These are phyloP conservation scores for Stevia rebaudiana DNA, from an alignment of 140 eudicot genomes.

Conservation along the genomic window DNA sequence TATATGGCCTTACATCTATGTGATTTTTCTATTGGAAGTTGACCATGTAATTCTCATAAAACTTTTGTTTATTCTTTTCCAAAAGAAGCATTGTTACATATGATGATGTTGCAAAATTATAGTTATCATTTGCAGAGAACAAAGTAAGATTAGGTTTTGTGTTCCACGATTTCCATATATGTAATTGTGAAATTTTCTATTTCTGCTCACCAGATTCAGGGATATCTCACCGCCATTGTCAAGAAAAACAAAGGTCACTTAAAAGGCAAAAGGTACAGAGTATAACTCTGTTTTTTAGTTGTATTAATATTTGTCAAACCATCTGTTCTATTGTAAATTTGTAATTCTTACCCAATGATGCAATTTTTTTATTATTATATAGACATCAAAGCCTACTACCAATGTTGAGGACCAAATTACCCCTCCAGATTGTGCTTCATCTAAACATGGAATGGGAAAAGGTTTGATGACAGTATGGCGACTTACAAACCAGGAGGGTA, in stretches of 20 bases:
- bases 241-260: constrained; percentile 43
- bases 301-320: background rate
- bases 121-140: background rate
- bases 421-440: constrained; percentile 29
- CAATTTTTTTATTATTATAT: background rate
- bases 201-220: constrained; percentile 36
- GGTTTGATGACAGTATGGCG: constrained; percentile 67
- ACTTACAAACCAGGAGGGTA: constrained; percentile 27
- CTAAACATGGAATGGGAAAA: constrained; percentile 84
- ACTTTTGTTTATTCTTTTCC: background rate
- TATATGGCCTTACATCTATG: background rate
- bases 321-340: background rate
- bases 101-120: constrained; percentile 7
- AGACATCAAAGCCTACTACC: constrained; percentile 45
- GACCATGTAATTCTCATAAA: background rate
- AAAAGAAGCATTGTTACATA: background rate
- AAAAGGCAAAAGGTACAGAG: constrained; percentile 65
- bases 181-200: constrained; percentile 7
- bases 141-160: constrained; percentile 10
- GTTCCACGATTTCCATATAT: background rate
- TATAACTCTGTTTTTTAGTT: background rate
- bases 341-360: constrained; percentile 10
- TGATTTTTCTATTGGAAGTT: constrained; percentile 10
- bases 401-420: constrained; percentile 29
- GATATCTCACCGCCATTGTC: constrained; percentile 42